A percentile compares a stretch with the other conserved stretches of the same genome.
Evolutionary conservation across 1,284 basidiomycete species (phyloP).

Genomic region (Psilocybe mexicana): DNA sequence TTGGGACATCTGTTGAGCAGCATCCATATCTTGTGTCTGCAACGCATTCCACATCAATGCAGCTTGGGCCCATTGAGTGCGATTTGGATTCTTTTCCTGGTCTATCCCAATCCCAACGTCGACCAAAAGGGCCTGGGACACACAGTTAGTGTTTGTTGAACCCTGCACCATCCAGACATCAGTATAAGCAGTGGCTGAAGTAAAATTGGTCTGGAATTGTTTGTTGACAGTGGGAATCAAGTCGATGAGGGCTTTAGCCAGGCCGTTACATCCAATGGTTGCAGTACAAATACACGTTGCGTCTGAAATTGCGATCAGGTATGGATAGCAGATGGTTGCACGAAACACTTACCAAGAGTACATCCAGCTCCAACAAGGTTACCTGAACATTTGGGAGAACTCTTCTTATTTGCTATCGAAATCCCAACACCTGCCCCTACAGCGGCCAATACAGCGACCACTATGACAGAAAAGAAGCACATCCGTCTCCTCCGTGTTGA

Average conservation of each 20-base stretch:
- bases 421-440: conserved; percentile 44
- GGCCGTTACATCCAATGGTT: conserved; percentile 46
- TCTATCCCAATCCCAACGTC: conserved; percentile 55
- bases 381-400: conserved; percentile 36
- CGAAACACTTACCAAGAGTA: conserved; percentile 48
- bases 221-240: conserved; percentile 51
- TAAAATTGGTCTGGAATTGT: conserved; percentile 51
- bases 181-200: conserved; percentile 41
- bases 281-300: conserved; percentile 63
- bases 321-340: background rate
- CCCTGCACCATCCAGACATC: conserved; percentile 53
- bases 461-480: conserved; percentile 34
- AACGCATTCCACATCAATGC: conserved; percentile 62
- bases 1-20: conserved; percentile 40
- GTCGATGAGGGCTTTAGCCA: conserved; percentile 52
- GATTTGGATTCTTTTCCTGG: conserved; percentile 41
- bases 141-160: conserved; percentile 43
- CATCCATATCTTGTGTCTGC: conserved; percentile 45
- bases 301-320: conserved; percentile 38
- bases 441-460: conserved; percentile 34
- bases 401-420: conserved; percentile 30
- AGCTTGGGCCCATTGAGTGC: conserved; percentile 56
- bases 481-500: conserved; percentile 31
- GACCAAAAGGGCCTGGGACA: conserved; percentile 51
- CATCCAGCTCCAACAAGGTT: conserved; percentile 51